Percentiles rank a stretch among this genome's conserved stretches.
These are phyloP conservation scores for Capsicum rhomboideum DNA, from an alignment of 257 asterid species.

Conservation along the genomic window DNA sequence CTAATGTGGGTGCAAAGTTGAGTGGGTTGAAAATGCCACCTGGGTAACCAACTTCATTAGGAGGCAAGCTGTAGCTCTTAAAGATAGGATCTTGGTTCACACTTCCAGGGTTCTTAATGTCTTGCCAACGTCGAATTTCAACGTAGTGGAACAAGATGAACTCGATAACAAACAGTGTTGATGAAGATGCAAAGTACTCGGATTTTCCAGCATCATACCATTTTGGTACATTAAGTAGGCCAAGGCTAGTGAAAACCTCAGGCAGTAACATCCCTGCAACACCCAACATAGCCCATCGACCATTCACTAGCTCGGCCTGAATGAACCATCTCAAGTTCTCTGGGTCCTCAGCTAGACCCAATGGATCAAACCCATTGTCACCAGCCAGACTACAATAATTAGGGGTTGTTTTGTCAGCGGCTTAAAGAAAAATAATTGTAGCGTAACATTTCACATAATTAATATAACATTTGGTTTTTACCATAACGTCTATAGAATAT, in stretches of 20 bases:
- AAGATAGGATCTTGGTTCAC: constrained; percentile 95
- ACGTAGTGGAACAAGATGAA: constrained; percentile 93
- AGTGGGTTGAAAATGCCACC: constrained; percentile 92
- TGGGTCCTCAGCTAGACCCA: constrained; percentile 87
- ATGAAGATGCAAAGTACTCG: constrained; percentile 79
- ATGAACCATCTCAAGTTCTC: constrained; percentile 74
- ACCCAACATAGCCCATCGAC: constrained; percentile 97
- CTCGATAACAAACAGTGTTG: constrained; percentile 83
- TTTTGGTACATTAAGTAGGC: constrained; percentile 66
- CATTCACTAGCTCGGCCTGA: constrained; percentile 86
- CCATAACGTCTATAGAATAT: not conserved
- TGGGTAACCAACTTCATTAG: constrained; percentile 70
- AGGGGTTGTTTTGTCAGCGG: not conserved
- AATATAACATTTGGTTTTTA: too few species aligned
- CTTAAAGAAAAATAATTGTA: not conserved
- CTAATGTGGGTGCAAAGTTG: constrained; percentile 62
- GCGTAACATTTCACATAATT: not conserved
- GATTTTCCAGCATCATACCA: constrained; percentile 90
- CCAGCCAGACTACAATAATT: constrained; percentile 50
- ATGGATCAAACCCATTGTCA: constrained; percentile 88
- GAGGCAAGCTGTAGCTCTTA: constrained; percentile 80
- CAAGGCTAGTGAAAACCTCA: constrained; percentile 59
- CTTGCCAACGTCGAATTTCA: constrained; percentile 97
- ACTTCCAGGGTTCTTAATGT: constrained; percentile 91
- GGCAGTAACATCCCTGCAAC: constrained; percentile 90